Evolutionary conservation across 1,284 basidiomycete species (phyloP), one percentile per base, ranked within the genome.

Genomic region (Butyriboletus appendiculatus): DNA sequence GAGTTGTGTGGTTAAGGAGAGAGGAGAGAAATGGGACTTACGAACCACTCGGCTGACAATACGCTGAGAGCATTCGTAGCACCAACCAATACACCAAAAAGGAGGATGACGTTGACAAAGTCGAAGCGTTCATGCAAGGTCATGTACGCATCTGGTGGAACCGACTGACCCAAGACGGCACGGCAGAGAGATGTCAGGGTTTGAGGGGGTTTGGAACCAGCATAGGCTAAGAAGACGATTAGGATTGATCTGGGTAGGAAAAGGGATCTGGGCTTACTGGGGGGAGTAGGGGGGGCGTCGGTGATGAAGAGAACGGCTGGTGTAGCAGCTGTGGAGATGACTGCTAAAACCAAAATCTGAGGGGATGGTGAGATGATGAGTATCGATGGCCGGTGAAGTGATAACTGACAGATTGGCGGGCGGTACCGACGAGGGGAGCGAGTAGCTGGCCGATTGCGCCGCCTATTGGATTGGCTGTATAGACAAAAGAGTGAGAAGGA

Each of bases 301-400:
- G 74, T 62, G 30, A 92, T 79, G 14, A 90, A 63, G 45, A 90
- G 73, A 4, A 80, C 75, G 26, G 76, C 72, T 0, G 88, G 88
- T 4, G 74, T 64, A 2, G 76, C 78, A 2, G 71, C 87, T 2
- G 85, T 86, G n/a, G 79, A 81, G 14, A 90, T 79, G 53, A 91
- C 85, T 0, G 77, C 90, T 20, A 92, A 76, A 10, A 88, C 71
- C 8, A 92, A 73, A 40, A 92, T 76, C 89, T 91, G 58, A 22
- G 9, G 51, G 46, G 14, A 33, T n/a, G 39, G 33, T 11, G 16
- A 47, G 14, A 42, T 26, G 22, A 41, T 32, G 33, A 33, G 48
- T 48, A 9, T 14, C 33, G 26, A 4, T 28, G 30, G 28, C 5
- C 3, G 4, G n/a, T 18, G 7, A 9, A 22, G 2, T 10, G 16